Evolutionary conservation across 2,329 filamentous ascomycete species (phyloP), one percentile per base, ranked within the genome.

Genomic region (Chaetothyriales sp.): DNA sequence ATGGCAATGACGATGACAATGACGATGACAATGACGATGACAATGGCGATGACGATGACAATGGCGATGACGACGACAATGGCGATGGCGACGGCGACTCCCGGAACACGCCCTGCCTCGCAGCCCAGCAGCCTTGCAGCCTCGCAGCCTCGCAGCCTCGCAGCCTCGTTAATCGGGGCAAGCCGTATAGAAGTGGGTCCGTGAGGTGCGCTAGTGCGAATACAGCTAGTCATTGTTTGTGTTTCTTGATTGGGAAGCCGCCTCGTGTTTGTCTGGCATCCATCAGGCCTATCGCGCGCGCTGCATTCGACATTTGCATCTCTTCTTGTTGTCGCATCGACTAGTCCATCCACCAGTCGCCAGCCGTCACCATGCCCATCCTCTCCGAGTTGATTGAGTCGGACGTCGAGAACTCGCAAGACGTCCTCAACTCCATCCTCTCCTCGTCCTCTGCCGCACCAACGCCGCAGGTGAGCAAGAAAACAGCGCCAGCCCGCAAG

Each of bases 321-420:
- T 28, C 13, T 51, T 50, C 28, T 25, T 44, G 49, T 29, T 22
- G 28, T 13, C 47, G 22, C 46, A 46, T 51, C 47, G 53, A 43
- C 10, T 13, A 40, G 33, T 40, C 33, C 10, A 40, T 40, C 33
- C 10, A 40, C 33, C 33, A 15, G 10, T 5, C 15, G 10, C 33
- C 4, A 10, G 33, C 33, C 33, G 13, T 15, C 33, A 15, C 10
- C 2, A 61, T 61, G 59, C 57, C 33, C 70, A 69, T 50, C 56
- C 59, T 76, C 15, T 73, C 73, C 33, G 69, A 67, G 8, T 58
- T 76, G 19, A 60, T 74, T 8, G 72, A 71, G 47, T 74, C 72
- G 13, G 73, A 77, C 43, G 66, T 66, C 55, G 69, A 73, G 37
- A 68, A 71, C 50, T 57, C 66, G 6, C 62, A 64, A 53, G 61